Base-by-base conservation (phyloP, 139 green algal species). In the Asterochloris sp. region DNA sequence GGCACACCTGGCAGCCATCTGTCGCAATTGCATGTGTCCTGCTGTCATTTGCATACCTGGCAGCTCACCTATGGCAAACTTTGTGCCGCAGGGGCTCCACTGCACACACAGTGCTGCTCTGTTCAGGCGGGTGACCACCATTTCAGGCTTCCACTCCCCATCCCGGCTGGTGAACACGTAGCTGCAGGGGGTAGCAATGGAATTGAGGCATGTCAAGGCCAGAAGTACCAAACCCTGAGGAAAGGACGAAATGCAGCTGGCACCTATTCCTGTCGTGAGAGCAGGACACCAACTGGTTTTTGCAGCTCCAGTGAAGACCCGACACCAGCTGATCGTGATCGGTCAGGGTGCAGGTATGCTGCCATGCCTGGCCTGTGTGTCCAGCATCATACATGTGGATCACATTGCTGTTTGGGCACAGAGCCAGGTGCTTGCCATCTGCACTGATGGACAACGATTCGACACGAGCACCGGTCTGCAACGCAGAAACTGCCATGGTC, bases 281-380 rank as follows among this genome's bases (percentile, higher is more conserved):
- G 79, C 84, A 87, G 16, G 69, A 82, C n/a, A 85, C 78, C 14
- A 87, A 68, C 76, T 79, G 75, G 73, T 78, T 83, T 9, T 60
- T 23, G 12, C 23, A 11, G 60, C 68, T 80, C 84, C 84, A 87
- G 60, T 84, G 74, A 19, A 87, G 29, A 9, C 79, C 79, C 27
- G 84, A 81, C 23, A 87, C 79, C 23, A 85, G 84, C 75, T 87
- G 79, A 60, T 82, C 80, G 79, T 87, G 84, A 24, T 87, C 73
- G 28, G 47, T 67, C 10, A 87, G 26, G 28, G 26, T 64, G 26
- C 29, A 24, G 16, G 62, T 78, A 26, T 75, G 82, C 14, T 29
- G 10, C 76, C 61, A 79, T 10, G 15, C 67, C 10, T 79, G 38
- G 11, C 54, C 62, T 14, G 21, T 17, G 11, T 17, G 14, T 14